phyloP scores from a whole-genome alignment of 495 filamentous ascomycete species.

The Neurospora sp. region DNA sequence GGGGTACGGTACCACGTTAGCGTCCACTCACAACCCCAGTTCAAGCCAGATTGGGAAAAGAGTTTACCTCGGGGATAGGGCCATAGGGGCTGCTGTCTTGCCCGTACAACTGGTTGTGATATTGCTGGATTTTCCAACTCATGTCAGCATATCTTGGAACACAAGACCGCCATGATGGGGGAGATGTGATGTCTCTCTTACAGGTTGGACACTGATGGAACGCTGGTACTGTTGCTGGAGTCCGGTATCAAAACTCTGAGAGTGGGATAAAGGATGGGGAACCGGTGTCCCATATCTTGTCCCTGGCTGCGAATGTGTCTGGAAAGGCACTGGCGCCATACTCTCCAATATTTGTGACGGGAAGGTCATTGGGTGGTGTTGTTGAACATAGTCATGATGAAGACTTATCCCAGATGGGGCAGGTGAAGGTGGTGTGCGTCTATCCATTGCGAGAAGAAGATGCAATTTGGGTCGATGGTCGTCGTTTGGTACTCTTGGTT shows the following conservation, averaged over 20 bases:
- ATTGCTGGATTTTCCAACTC: constrained; percentile 8
- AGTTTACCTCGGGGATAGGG: constrained; percentile 18
- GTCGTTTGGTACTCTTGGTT: not conserved
- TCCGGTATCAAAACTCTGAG: constrained; percentile 7
- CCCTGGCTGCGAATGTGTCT: constrained; percentile 30
- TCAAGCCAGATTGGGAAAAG: not conserved
- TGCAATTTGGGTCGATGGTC: not conserved
- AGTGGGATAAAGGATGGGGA: constrained; percentile 16
- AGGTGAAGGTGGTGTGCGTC: constrained; percentile 31
- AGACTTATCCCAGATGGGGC: constrained; percentile 30
- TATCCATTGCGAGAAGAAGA: constrained; percentile 25
- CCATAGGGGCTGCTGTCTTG: constrained; percentile 23
- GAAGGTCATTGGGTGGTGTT: constrained; percentile 34
- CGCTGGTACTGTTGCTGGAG: constrained; percentile 21
- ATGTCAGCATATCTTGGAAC: constrained; percentile 6
- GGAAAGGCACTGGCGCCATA: constrained; percentile 11
- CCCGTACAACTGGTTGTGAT: constrained; percentile 29
- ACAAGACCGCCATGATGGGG: not conserved
- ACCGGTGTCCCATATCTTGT: constrained; percentile 34
- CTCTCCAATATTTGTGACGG: constrained; percentile 12
- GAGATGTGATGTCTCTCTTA: constrained; percentile 1
- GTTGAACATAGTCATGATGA: constrained; percentile 38
- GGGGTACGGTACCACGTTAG: constrained; percentile 7
- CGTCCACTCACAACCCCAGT: not conserved
- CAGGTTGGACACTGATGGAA: constrained; percentile 12